A percentile compares a stretch with the other conserved stretches of the same genome.
These are phyloP conservation scores for Thermoascus crustaceus DNA, from an alignment of 2,329 filamentous ascomycete species.

Conservation along the genomic window DNA sequence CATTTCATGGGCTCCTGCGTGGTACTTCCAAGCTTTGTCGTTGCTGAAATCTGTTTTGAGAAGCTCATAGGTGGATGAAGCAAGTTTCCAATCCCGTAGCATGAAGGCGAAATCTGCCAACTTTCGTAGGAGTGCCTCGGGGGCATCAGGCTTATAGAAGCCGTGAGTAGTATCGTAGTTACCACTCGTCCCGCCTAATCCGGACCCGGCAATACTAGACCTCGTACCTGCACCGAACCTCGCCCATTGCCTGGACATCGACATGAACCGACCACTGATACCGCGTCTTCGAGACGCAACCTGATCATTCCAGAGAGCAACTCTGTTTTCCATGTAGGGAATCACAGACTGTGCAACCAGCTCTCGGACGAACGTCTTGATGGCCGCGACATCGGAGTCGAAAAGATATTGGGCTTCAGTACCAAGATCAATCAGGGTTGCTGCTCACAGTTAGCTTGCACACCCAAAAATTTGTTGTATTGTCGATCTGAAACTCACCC, in stretches of 20 bases:
- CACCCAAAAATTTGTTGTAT: too few species aligned
- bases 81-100: slow-evolving; percentile 91
- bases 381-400: slow-evolving; percentile 81
- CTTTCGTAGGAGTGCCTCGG: slow-evolving; percentile 87
- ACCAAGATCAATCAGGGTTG: slow-evolving; percentile 50
- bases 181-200: slow-evolving; percentile 33
- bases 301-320: slow-evolving; percentile 94
- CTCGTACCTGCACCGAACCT: slow-evolving; percentile 65
- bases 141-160: slow-evolving; percentile 73
- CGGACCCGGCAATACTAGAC: slow-evolving; percentile 44
- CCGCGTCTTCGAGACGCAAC: slow-evolving; percentile 84
- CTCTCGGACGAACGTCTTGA: slow-evolving; percentile 83
- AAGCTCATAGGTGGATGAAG: slow-evolving; percentile 85
- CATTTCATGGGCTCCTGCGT: slow-evolving; percentile 94
- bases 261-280: slow-evolving; percentile 88
- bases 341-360: slow-evolving; percentile 92
- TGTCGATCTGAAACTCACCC: too few species aligned
- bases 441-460: slow-evolving; percentile 21
- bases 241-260: slow-evolving; percentile 81
- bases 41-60: slow-evolving; percentile 81
- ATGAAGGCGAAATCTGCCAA: slow-evolving; percentile 94
- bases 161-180: slow-evolving; percentile 74
- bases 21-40: slow-evolving; percentile 94
- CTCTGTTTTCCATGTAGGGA: slow-evolving; percentile 89
- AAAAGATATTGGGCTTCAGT: slow-evolving; percentile 73